phyloP scores from a whole-genome alignment of 805 yeast species.

The Candida montana region DNA sequence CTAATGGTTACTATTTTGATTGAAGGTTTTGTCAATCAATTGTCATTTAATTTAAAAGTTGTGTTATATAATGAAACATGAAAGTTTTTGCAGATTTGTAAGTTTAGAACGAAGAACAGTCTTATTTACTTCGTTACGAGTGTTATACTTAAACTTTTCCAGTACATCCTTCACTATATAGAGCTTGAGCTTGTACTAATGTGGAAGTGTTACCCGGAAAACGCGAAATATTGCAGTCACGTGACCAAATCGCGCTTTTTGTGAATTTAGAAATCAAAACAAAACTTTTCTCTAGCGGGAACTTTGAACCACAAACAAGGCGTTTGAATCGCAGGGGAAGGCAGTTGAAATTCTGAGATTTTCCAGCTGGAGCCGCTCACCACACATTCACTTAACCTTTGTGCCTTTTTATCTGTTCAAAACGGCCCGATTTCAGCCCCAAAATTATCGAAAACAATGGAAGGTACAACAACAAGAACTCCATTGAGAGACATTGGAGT shows the following conservation, averaged over 20 bases:
- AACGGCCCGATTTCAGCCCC: not conserved
- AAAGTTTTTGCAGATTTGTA: not conserved
- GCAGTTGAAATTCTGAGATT: too few relatives aligned
- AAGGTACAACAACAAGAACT: slow-evolving; percentile 14
- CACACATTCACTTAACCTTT: not conserved
- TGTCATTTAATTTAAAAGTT: not conserved
- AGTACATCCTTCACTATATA: too few relatives aligned
- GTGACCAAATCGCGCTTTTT: not conserved
- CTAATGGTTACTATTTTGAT: slow-evolving; percentile 67
- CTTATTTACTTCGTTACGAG: too few relatives aligned
- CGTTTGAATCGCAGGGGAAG: not conserved
- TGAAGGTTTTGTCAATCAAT: too few relatives aligned
- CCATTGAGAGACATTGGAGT: slow-evolving; percentile 21
- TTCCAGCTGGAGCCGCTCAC: too few relatives aligned
- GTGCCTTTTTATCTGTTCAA: not conserved
- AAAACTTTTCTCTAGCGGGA: not conserved
- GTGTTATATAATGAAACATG: not conserved
- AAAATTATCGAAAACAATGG: slow-evolving; percentile 12
- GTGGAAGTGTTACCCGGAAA: slow-evolving; percentile 12
- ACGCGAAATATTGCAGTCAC: slow-evolving; percentile 4
- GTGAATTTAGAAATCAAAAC: slow-evolving; percentile 2
- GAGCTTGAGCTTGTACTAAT: too few relatives aligned
- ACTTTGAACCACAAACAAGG: not conserved
- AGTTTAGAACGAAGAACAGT: too few relatives aligned
- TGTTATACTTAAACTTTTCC: too few relatives aligned